Evolutionary conservation across 1,284 basidiomycete genomes (phyloP).

Genomic region (Malassezia arunalokei): DNA sequence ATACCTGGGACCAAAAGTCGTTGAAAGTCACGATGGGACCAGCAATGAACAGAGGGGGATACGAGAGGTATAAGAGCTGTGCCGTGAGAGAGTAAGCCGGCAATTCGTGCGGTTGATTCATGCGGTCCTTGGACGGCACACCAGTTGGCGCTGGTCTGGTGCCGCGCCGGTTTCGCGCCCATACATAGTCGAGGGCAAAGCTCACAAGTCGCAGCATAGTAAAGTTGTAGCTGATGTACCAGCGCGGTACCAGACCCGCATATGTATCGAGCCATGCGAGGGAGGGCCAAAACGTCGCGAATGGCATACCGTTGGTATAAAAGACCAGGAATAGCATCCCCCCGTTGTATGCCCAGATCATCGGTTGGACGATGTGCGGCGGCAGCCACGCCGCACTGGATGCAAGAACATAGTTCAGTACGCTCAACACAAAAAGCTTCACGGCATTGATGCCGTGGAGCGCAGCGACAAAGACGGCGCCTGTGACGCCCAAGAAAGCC

Average conservation of each 20-base stretch:
- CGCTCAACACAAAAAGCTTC: slow-evolving; percentile 65
- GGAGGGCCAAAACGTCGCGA: slow-evolving; percentile 53
- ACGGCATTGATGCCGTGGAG: slow-evolving; percentile 76
- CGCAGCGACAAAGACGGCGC: slow-evolving; percentile 59
- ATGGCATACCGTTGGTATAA: slow-evolving; percentile 61
- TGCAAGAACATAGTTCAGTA: slow-evolving; percentile 59
- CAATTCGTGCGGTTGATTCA: slow-evolving; percentile 23
- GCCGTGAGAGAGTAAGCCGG: slow-evolving; percentile 54
- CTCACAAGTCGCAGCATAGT: slow-evolving; percentile 88
- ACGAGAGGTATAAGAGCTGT: slow-evolving; percentile 66
- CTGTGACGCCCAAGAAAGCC: slow-evolving; percentile 51
- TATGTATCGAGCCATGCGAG: slow-evolving; percentile 56
- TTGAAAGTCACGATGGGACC: slow-evolving; percentile 95
- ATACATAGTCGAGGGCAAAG: slow-evolving; percentile 82
- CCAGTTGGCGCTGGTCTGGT: slow-evolving; percentile 27
- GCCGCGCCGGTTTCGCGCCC: slow-evolving; percentile 50
- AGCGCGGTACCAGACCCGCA: slow-evolving; percentile 65
- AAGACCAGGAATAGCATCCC: slow-evolving; percentile 61
- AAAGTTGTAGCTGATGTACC: slow-evolving; percentile 92
- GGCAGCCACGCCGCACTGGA: slow-evolving; percentile 1
- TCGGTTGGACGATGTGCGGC: slow-evolving; percentile 47
- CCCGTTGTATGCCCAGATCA: slow-evolving; percentile 62
- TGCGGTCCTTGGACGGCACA: slow-evolving; percentile 15
- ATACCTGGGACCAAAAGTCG: slow-evolving; percentile 80
- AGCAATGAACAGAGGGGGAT: slow-evolving; percentile 86